These are phyloP conservation scores for Paecilomyces niveus DNA, from an alignment of 2,329 filamentous ascomycete genomes.

Conservation along the genomic window DNA sequence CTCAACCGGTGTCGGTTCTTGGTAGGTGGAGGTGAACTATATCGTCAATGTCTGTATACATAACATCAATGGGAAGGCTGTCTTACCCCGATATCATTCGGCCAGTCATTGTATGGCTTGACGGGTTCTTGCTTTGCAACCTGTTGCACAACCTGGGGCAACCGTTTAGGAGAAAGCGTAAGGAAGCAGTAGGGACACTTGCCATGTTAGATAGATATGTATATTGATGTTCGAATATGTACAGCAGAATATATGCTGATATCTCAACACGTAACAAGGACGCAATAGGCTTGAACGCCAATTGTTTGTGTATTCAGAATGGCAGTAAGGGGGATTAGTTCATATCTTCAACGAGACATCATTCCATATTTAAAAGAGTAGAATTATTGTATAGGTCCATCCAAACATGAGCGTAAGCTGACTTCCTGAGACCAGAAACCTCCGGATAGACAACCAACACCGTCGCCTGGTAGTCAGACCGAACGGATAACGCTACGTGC, in stretches of 20 bases:
- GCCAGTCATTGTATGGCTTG: slow-evolving; percentile 40
- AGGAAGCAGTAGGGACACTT: not conserved
- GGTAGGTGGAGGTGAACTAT: slow-evolving; percentile 61
- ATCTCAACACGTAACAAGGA: not conserved
- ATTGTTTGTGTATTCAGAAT: not conserved
- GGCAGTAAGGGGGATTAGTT: too few species aligned
- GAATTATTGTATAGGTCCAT: not conserved
- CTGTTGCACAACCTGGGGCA: not conserved
- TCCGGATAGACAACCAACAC: not conserved
- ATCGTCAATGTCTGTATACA: slow-evolving; percentile 7
- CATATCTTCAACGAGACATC: not conserved
- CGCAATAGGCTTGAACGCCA: not conserved
- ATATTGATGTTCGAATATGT: not conserved
- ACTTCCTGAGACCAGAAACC: not conserved
- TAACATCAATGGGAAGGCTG: not conserved
- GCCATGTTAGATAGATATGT: not conserved
- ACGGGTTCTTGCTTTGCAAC: slow-evolving; percentile 3
- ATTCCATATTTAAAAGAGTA: not conserved
- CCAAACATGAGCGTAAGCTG: not conserved
- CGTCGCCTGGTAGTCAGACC: not conserved
- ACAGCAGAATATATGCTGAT: not conserved
- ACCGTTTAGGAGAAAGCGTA: not conserved
- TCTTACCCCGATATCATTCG: slow-evolving; percentile 45
- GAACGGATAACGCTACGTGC: not conserved
- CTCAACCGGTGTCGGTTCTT: slow-evolving; percentile 58